Evolutionary conservation across 2,329 filamentous ascomycete genomes (phyloP), one percentile per base, ranked within the genome.

Genomic region (Pseudogymnoascus sp.): DNA sequence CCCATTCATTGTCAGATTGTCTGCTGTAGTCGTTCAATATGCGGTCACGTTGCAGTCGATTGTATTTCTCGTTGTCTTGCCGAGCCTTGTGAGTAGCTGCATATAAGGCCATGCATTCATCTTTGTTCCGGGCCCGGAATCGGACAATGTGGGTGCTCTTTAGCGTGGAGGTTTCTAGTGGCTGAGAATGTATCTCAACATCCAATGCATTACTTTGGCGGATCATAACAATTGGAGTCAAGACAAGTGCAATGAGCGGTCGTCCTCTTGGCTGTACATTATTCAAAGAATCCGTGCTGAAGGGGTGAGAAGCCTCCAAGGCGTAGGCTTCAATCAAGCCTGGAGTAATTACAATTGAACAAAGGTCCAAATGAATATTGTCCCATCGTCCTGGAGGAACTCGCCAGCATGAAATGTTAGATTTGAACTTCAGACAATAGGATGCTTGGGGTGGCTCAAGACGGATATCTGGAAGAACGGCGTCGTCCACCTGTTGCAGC

Each of bases 31-130:
- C 89, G 81, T 80, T 91, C 83, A 79, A 92, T 68, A 74, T 87
- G 72, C 79, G 90, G 66, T 87, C 84, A 66, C 87, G 82, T 68
- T 85, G 83, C 16, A 88, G 78, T 58, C 83, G 79, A 63, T 83
- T 92, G 76, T 93, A 97, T 62, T 92, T 93, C 61, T 91, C 88
- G 72, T 97, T 97, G 76, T 96, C 91, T 72, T 96, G 89, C 58
- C 94, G 89, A 19, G 92, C 87, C 65, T 89, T 83, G 74, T 97
- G 95, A 65, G 97, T 92, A 45, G 93, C 84, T 70, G 83, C 83
- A 75, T 97, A 99, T 4, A 99, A 80, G 37, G 83, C 82, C 67
- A 89, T 87, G 71, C 92, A 95, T 65, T 97, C 93, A 45, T 85
- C 82, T 2, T 86, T 81, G 55, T 83, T 90, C 43, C 87, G 80